Conservation (phyloP, 2,329 filamentous ascomycete species). For the Zelopaecilomyces penicillatus region DNA sequence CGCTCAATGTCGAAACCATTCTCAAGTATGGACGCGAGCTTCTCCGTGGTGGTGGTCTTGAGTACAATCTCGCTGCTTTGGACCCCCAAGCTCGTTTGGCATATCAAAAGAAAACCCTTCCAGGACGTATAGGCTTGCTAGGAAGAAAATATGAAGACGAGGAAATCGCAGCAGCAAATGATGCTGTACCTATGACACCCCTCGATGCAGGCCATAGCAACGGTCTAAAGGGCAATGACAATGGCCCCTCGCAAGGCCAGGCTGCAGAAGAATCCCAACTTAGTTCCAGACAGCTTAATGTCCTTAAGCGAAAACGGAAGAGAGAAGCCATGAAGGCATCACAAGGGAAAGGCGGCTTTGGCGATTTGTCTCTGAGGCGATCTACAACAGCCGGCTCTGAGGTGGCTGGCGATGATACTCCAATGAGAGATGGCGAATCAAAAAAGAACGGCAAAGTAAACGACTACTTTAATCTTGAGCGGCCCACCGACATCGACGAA, state of each 20-base stretch:
- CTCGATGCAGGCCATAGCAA: slow-evolving; percentile 32
- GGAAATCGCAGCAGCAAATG: slow-evolving; percentile 54
- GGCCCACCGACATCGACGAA: slow-evolving; percentile 70
- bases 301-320: slow-evolving; percentile 89
- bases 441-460: slow-evolving; percentile 56
- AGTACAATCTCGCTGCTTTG: slow-evolving; percentile 73
- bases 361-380: slow-evolving; percentile 69
- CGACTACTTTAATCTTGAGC: slow-evolving; percentile 88
- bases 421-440: slow-evolving; percentile 40
- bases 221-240: slow-evolving; percentile 26
- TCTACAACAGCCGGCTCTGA: slow-evolving; percentile 54
- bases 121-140: slow-evolving; percentile 71
- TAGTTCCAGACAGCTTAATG: slow-evolving; percentile 89
- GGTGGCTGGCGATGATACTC: slow-evolving; percentile 51
- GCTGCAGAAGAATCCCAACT: slow-evolving; percentile 59
- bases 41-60: slow-evolving; percentile 76
- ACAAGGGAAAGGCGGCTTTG: slow-evolving; percentile 78
- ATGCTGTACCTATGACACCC: slow-evolving; percentile 33
- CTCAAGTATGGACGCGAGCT: slow-evolving; percentile 78
- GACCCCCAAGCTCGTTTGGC: slow-evolving; percentile 73
- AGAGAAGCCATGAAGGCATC: slow-evolving; percentile 78
- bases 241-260: slow-evolving; percentile 29
- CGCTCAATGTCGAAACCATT: slow-evolving; percentile 70
- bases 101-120: slow-evolving; percentile 83
- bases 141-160: slow-evolving; percentile 83